phyloP scores from a whole-genome alignment of 192 early-diverging fungal species.

The Spizellomyces sp. region DNA sequence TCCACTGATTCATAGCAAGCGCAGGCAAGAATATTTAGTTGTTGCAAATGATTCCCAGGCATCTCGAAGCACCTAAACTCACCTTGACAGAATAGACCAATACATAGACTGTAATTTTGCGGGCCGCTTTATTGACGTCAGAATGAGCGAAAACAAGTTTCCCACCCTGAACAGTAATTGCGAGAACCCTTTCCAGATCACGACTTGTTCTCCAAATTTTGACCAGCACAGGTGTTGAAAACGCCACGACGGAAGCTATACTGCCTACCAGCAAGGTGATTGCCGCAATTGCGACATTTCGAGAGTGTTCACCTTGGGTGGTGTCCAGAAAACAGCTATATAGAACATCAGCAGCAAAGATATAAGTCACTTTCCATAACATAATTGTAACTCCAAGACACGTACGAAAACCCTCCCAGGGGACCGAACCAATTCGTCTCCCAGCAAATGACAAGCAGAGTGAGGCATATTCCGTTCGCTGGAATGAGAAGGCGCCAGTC shows the following conservation, averaged over 20 bases:
- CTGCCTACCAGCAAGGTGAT: not conserved
- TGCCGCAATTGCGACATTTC: not conserved
- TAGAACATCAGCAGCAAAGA: too few relatives aligned
- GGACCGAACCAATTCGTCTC: too few relatives aligned
- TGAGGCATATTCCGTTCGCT: too few relatives aligned
- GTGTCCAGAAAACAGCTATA: slow-evolving; percentile 8
- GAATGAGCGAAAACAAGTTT: slow-evolving; percentile 6
- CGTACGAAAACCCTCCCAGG: too few relatives aligned
- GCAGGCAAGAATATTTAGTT: not conserved
- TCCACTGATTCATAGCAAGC: not conserved
- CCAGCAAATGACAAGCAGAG: too few relatives aligned
- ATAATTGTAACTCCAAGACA: too few relatives aligned
- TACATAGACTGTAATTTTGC: slow-evolving; percentile 10
- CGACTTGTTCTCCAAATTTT: not conserved
- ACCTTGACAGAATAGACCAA: slow-evolving; percentile 22
- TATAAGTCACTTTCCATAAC: too few relatives aligned
- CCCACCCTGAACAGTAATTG: not conserved
- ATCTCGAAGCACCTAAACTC: not conserved
- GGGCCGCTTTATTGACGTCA: slow-evolving; percentile 8
- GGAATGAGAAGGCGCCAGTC: slow-evolving; percentile 1
- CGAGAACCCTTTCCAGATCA: not conserved
- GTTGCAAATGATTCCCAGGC: too few relatives aligned
- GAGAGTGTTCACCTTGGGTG: not conserved
- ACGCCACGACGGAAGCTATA: not conserved
- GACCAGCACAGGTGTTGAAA: not conserved